phyloP scores from a whole-genome alignment of 108 stramenopile genomes.

The Nitzschia inconspicua region DNA sequence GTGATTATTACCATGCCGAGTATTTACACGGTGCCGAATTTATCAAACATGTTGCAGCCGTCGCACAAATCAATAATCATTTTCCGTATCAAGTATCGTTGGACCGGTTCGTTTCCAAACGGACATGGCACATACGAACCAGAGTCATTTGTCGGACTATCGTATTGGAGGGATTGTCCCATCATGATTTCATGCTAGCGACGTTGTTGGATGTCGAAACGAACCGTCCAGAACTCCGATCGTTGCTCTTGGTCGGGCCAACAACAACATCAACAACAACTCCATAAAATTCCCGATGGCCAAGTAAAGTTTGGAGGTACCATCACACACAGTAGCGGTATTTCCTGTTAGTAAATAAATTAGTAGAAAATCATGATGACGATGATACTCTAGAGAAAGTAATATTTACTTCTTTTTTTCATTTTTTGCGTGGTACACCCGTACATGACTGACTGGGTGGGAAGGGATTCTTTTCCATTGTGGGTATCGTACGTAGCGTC shows the following conservation, averaged over 20 bases:
- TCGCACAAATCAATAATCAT: conserved; percentile 56
- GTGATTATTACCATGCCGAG: conserved; percentile 41
- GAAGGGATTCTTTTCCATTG: too few species aligned
- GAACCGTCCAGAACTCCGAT: conserved; percentile 27
- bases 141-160: conserved; percentile 37
- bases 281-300: too few species aligned
- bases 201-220: conserved; percentile 53
- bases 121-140: conserved; percentile 36
- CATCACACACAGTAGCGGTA: too few species aligned
- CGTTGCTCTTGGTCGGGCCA: conserved; percentile 24
- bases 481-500: too few species aligned
- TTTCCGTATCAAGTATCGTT: conserved; percentile 35
- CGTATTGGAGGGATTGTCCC: conserved; percentile 48
- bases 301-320: too few species aligned
- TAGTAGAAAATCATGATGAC: too few species aligned
- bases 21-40: conserved; percentile 42
- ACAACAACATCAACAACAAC: too few species aligned
- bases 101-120: conserved; percentile 33
- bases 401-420: too few species aligned
- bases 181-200: conserved; percentile 56
- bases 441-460: too few species aligned
- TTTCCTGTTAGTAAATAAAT: too few species aligned
- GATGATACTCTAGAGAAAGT: too few species aligned
- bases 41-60: conserved; percentile 44
- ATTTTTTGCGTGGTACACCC: too few species aligned